Evolutionary conservation across 257 asterid species (phyloP), one percentile per base, ranked within the genome.

Genomic region (Capsicum rhomboideum): DNA sequence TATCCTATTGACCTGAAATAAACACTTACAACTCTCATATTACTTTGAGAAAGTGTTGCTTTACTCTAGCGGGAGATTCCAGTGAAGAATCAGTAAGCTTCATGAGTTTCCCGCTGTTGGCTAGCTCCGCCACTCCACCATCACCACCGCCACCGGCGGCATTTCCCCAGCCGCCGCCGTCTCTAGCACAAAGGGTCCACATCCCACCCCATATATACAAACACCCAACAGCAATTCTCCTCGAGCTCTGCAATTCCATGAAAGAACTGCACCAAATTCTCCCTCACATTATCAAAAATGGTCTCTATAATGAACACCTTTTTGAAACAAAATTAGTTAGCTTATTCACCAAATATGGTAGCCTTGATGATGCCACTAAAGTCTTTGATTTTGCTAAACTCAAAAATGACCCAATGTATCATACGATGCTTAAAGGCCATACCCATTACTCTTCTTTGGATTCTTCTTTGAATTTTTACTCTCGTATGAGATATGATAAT

Each of bases 301-400:
- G 92, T 87, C 93, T 96, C 85, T 91, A 89, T 91, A 79, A 52
- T 12, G 97, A 93, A 89, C 97, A 90, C 87, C 88, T 90, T 56
- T 92, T 92, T 89, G 97, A 94, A 69, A 89, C 97, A 78, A 96
- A 96, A 89, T 94, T 96, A 84, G 88, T 96, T 86, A 91, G 97
- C 81, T 83, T 94, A 80, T 96, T 96, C 92, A 88, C 92, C 91
- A 94, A 90, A 82, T 93, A 88, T 88, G 95, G 97, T 53, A 88
- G 94, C 84, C 44, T 96, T 28, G 80, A 80, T 77, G 98, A 94
- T 69, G 97, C 99, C 67, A 85, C 88, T 78, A 90, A 88, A 67
- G 94, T 94, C 61, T 96, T 94, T 54, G 94, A 94, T 4, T 90
- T 96, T 61, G 85, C 94, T 37, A 86, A 89, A 23, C 71, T 89